Evolutionary conservation across 1,284 basidiomycete species (phyloP), one percentile per base, ranked within the genome.

Genomic region (Ganoderma resinaceum): DNA sequence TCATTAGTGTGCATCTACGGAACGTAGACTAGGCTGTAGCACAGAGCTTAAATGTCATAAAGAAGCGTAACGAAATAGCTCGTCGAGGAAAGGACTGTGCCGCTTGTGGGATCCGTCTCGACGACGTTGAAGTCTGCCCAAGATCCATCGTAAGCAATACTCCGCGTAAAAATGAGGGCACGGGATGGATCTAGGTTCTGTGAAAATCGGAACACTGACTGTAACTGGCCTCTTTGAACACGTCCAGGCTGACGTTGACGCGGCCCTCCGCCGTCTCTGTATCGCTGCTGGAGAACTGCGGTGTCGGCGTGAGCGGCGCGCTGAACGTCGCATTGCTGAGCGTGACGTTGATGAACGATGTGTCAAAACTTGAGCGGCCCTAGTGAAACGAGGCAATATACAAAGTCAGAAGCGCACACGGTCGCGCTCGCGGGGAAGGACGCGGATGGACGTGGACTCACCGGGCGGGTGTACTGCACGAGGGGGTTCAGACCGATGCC

Each of bases 281-380:
- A 12, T 60, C 58, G 14, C 23, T 60, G 5, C 11, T 26, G 3
- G 58, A 60, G 37, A 60, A 60, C 37, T 1, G 58, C 0, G 58
- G 58, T 6, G 58, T 60, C 37, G 58, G 58, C n/a, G 58, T 60
- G 23, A 60, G 58, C n/a, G 58, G 58, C 37, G 58, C 58, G 23
- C 58, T 60, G 58, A 60, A 60, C 23, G 58, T 60, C n/a, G 58
- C 23, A 4, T 60, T 60, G 37, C 37, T 35, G 58, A 60, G 58
- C 12, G 58, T 42, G 37, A 60, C 58, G 37, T 40, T 42, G 58
- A 60, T 60, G 37, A 40, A 40, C 37, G 58, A 16, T 20, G 58
- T 16, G 37, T 60, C 58, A 26, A 60, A 60, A 38, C 37, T 60
- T 9, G 58, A 60, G 23, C 58, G 58, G 4, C 58, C 58, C 58